A percentile compares a stretch with the other conserved stretches of the same genome.
phyloP scores from a whole-genome alignment of 179 eudicot species.

The Silene vulgaris region DNA sequence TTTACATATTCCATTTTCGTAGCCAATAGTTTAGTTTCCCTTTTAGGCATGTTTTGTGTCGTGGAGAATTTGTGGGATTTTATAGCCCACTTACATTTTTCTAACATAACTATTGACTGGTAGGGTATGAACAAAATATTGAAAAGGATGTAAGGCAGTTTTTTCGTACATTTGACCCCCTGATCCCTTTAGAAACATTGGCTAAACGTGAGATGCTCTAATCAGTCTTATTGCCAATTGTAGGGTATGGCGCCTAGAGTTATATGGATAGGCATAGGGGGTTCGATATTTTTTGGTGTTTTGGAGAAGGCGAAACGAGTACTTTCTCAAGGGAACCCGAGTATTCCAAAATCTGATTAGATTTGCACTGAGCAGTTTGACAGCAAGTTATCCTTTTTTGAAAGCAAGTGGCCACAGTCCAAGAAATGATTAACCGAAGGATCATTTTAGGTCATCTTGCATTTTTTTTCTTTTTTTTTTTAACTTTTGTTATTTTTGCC shows the following conservation, averaged over 20 bases:
- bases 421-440: not conserved
- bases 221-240: constrained; percentile 13
- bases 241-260: constrained; percentile 91
- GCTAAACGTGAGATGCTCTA: not conserved
- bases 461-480: not conserved
- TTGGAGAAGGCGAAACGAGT: constrained; percentile 77
- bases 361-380: constrained; percentile 24
- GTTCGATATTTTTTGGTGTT: constrained; percentile 81
- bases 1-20: not conserved
- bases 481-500: not conserved
- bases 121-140: not conserved
- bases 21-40: not conserved
- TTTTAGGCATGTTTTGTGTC: not conserved
- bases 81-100: too few species aligned
- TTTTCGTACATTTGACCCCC: not conserved
- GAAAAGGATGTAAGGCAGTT: not conserved
- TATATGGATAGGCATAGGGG: constrained; percentile 89
- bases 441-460: not conserved
- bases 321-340: constrained; percentile 42
- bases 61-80: not conserved
- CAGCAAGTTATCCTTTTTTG: constrained; percentile 2
- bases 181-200: not conserved
- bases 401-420: not conserved
- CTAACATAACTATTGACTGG: too few species aligned
- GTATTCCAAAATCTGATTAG: constrained; percentile 19